Conservation (phyloP, 768 basidiomycete species). For the Calocybe gangraenosa region DNA sequence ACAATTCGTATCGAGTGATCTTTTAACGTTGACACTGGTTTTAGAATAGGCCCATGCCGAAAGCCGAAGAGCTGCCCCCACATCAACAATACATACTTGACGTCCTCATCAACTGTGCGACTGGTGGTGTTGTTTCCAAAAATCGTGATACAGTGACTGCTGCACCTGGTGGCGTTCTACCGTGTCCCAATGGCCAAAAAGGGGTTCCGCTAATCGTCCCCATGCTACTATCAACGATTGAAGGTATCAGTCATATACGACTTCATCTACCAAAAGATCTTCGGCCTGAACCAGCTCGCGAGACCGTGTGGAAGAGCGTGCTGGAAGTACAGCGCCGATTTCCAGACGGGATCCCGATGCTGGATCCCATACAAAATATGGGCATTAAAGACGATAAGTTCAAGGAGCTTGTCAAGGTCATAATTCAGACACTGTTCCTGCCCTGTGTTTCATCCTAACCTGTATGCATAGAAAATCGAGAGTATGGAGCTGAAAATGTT, state of each 20-base stretch:
- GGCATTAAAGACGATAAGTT: conserved; percentile 94
- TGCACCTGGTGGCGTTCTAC: conserved; percentile 68
- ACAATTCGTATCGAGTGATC: background rate
- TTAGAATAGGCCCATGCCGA: conserved; percentile 64
- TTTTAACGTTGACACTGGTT: background rate
- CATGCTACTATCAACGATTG: conserved; percentile 80
- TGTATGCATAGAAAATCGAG: conserved; percentile 71
- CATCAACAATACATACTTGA: conserved; percentile 94
- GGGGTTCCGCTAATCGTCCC: conserved; percentile 86
- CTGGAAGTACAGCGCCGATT: conserved; percentile 89
- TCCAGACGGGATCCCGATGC: conserved; percentile 77
- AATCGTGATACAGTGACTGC: conserved; percentile 50
- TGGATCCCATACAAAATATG: conserved; percentile 95
- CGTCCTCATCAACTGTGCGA: conserved; percentile 79
- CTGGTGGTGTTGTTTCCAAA: conserved; percentile 56
- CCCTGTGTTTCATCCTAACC: background rate
- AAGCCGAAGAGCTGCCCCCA: conserved; percentile 65
- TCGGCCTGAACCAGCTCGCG: conserved; percentile 66
- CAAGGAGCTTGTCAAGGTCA: conserved; percentile 76
- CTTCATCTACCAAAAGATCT: conserved; percentile 90
- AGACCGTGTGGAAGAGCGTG: conserved; percentile 87
- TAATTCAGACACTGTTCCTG: background rate
- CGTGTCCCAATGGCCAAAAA: conserved; percentile 67
- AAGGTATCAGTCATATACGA: conserved; percentile 82
- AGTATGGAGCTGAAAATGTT: conserved; percentile 85